A percentile compares a stretch with the other conserved stretches of the same genome.
These are phyloP conservation scores for Eremothecium sinecaudum DNA, from an alignment of 1,139 yeast species.

Conservation along the genomic window DNA sequence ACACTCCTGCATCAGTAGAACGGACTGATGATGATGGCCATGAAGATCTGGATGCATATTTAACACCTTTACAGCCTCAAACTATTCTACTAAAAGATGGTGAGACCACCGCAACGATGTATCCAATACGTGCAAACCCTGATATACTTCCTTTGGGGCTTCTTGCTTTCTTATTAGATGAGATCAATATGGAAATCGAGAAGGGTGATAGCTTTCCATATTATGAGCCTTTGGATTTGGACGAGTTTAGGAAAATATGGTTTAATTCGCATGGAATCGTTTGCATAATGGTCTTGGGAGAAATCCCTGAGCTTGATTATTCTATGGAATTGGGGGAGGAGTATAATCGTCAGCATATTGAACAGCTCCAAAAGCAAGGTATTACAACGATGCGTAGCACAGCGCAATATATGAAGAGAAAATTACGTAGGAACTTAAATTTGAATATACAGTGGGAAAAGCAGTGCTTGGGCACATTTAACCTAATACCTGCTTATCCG, in stretches of 20 bases:
- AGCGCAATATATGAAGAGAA: conserved; percentile 20
- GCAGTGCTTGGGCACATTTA: conserved; percentile 79
- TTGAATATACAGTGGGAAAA: conserved; percentile 68
- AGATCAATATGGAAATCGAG: conserved; percentile 85
- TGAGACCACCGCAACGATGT: conserved; percentile 84
- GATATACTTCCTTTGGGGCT: conserved; percentile 64
- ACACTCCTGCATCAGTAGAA: neutral
- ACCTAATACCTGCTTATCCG: conserved; percentile 79
- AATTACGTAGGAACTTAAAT: conserved; percentile 23
- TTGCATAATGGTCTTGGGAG: conserved; percentile 80
- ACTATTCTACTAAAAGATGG: conserved; percentile 80
- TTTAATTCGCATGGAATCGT: conserved; percentile 62
- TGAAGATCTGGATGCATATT: conserved; percentile 1
- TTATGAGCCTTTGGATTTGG: conserved; percentile 63
- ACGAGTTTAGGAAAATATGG: conserved; percentile 76
- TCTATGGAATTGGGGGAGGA: conserved; percentile 17
- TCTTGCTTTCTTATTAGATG: conserved; percentile 75
- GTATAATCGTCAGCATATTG: conserved; percentile 14
- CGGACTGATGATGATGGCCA: conserved; percentile 1
- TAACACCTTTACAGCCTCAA: conserved; percentile 28
- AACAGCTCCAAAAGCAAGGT: conserved; percentile 13
- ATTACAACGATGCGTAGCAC: conserved; percentile 25
- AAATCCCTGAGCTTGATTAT: conserved; percentile 48
- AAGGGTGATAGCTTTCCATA: conserved; percentile 83
- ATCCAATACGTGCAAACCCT: conserved; percentile 58